Evolutionary conservation across 768 basidiomycete genomes (phyloP), one percentile per base, ranked within the genome.

Genomic region (Tephrocybe sp.): DNA sequence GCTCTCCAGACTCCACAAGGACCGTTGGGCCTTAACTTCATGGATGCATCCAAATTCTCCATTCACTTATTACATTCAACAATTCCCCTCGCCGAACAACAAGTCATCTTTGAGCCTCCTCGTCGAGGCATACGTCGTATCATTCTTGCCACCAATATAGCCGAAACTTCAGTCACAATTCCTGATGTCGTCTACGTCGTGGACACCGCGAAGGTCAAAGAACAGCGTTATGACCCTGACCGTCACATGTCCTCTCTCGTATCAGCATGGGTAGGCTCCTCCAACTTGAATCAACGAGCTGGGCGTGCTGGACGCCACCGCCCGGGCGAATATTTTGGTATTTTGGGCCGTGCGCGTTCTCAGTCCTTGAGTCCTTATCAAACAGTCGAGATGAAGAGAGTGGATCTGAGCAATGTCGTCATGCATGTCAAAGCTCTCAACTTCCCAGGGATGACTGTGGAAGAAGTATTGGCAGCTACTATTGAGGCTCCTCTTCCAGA

Each of bases 361-460:
- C 69, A 70, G 13, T 67, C 71, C 10, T 74, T 97, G 40, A 75
- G 82, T 44, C 78, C 88, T 22, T 86, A 95, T 61, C 92, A 94
- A 64, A 84, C 84, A 1, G 94, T 97, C 30, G 94, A 97, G 72
- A 97, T 97, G 93, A 91, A 91, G 63, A 79, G 93, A 27, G 82
- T 86, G 11, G 92, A 94, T 65, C 64, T 95, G 57, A 89, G 83
- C 59, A 92, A 93, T 61, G 86, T 94, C 40, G 91, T 95, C 13
- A 97, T 97, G 94, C 94, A 94, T 63, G 82, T 97, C 65, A 97
- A 95, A 61, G 93, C 93, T 8, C 77, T 97, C 29, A 84, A 91
- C 63, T 87, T 97, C 63, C 89, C 91, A 5, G 83, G 80, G 37
- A 83, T 93, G 83, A 69, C 81, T 23, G 89, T 92, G 5, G 88